These are phyloP conservation scores for Cyberlindnera saturnus DNA, from an alignment of 805 yeast genomes.

Conservation along the genomic window DNA sequence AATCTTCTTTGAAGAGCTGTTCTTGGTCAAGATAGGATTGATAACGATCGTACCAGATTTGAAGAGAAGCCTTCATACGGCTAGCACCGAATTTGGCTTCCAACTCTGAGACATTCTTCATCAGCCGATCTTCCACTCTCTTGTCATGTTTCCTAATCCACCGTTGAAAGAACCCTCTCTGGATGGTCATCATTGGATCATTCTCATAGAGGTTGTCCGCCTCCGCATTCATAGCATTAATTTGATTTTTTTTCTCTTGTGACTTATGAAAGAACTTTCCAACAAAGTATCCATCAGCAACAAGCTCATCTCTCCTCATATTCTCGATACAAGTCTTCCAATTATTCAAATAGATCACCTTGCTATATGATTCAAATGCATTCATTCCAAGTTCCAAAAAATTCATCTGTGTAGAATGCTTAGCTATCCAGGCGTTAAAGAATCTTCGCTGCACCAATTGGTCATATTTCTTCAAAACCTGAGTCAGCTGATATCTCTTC, in stretches of 20 bases:
- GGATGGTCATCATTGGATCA: background rate
- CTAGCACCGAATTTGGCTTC: background rate
- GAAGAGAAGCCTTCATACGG: background rate
- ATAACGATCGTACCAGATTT: constrained; percentile 10
- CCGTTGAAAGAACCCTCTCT: constrained; percentile 1
- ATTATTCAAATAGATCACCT: constrained; percentile 14
- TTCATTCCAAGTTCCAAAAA: constrained; percentile 7
- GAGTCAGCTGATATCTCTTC: background rate
- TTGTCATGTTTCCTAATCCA: constrained; percentile 9
- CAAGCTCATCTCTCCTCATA: background rate
- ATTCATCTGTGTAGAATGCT: constrained; percentile 2
- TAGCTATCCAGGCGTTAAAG: constrained; percentile 9
- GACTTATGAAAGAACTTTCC: constrained; percentile 6
- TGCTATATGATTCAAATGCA: constrained; percentile 13
- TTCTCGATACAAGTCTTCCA: constrained; percentile 9
- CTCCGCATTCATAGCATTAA: background rate
- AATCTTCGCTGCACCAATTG: background rate
- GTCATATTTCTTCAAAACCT: constrained; percentile 2
- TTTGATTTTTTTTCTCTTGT: background rate
- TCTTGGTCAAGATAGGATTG: constrained; percentile 5
- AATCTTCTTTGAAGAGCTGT: constrained; percentile 3
- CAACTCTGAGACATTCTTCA: background rate
- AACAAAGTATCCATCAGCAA: constrained; percentile 5
- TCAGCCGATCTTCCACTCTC: constrained; percentile 1
- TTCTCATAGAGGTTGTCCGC: constrained; percentile 3